Evolutionary conservation across 202 grass and related monocot genomes (phyloP), one percentile per base, ranked within the genome.

Genomic region (Dendrocalamus latiflorus): DNA sequence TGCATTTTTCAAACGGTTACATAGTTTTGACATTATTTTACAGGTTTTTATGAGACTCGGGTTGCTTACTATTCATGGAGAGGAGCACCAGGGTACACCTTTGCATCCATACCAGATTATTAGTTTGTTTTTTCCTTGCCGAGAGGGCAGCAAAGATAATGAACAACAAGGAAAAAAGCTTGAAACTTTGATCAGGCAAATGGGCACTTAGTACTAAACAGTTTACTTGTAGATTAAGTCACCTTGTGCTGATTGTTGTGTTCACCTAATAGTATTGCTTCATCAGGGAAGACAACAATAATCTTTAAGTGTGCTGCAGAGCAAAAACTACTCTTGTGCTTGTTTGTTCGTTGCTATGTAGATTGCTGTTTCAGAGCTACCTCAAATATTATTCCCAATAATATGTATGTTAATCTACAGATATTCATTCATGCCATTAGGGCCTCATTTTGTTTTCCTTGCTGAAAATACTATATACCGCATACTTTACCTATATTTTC

Each of bases 41-140:
- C 87, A 98, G 95, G 95, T 48, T 98, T 98, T 64, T 98, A 98
- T 44, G 96, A 98, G 78, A 95, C 91, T 48, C 87, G 93, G 17
- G 89, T 98, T 83, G 93, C 96, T 64, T 98, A 98, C 78, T 98
- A 98, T 80, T 98, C 96, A n/a, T 98, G 93, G 96, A 95, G 91
- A 80, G 96, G 96, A 78, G 96, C 96, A 64, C 91, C 85, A n/a
- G 96, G 96, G 68, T 98, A 92, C 60, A 88, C 78, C 18, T 98
- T 93, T 87, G 81, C 96, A 43, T 83, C 96, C 34, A 95, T 98
- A 65, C 96, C 96, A 38, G 91, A 89, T 65, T 98, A 95, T 80
- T 95, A 95, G 60, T 79, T 61, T 14, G 34, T 54, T 15, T 16
- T 67, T 24, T n/a, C 14, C 6, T 45, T 4, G 5, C 24, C 4